Evolutionary conservation across 441 rosid species (phyloP), one percentile per base, ranked within the genome.

Genomic region (Jatropha multifida): DNA sequence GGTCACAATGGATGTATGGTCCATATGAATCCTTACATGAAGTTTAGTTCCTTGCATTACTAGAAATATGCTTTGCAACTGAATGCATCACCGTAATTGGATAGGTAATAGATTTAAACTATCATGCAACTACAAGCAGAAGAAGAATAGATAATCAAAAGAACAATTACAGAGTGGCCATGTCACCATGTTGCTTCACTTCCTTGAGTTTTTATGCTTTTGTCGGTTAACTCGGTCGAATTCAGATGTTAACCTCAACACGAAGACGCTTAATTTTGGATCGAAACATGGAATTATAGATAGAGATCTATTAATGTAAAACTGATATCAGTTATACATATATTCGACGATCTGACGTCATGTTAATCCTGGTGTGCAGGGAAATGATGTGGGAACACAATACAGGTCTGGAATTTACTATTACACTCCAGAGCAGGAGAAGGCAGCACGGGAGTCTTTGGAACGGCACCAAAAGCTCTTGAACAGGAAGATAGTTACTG

Each of bases 321-420:
- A 32, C 32, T 32, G 32, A 32, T 32, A 1, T 32, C 32, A 32
- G 32, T 32, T 32, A 32, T 32, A 32, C 32, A 32, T 32, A 1
- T 32, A 49, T 41, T 67, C 42, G 11, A 10, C 49, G 23, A 62
- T 67, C 68, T 76, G 69, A 82, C 55, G 3, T 40, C 48, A 48
- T 68, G n/a, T 26, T 61, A 23, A 64, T 52, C 27, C 27, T 1
- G 67, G 71, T 76, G 74, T 15, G 64, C 87, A 94, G 98, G 98
- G 97, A 12, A 86, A 86, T 83, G 97, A 92, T 73, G 97, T 94
- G 71, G 97, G 99, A 74, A 86, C 94, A 1, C 96, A 90, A 60
- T 93, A 94, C 86, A 79, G 98, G 80, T 92, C 98, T 0, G 98
- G 97, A 64, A 88, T 92, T 77, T 94, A 94, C 84, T 90, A 72